Percentiles rank a stretch among this genome's conserved stretches.
Evolutionary conservation across 2,329 filamentous ascomycete genomes (phyloP).

Genomic region (Colletotrichum navitas): DNA sequence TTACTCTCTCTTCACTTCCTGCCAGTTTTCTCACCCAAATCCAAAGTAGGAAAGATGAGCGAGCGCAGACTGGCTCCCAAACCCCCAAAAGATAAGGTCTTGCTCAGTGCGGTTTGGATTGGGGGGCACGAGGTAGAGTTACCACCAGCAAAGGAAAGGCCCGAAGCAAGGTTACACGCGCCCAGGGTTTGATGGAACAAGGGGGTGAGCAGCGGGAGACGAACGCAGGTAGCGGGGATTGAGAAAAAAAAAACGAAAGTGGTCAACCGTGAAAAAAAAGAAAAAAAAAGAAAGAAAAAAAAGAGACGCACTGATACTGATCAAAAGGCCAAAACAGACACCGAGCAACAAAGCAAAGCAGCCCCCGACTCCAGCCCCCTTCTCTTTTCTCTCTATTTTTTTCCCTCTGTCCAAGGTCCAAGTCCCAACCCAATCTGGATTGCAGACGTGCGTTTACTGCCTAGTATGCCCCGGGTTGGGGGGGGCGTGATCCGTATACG

Average conservation of each 20-base stretch:
- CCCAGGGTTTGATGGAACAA: not conserved
- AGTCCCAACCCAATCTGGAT: slow-evolving; percentile 7
- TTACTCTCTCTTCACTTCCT: not conserved
- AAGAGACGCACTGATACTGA: slow-evolving; percentile 12
- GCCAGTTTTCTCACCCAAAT: not conserved
- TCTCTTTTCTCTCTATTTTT: not conserved
- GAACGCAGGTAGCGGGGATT: not conserved
- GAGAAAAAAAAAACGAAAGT: not conserved
- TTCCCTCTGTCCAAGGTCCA: not conserved
- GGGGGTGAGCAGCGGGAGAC: not conserved
- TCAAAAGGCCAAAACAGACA: not conserved
- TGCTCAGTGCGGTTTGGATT: too few relatives aligned
- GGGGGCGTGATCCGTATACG: not conserved
- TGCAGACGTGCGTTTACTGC: not conserved
- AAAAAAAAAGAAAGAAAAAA: not conserved
- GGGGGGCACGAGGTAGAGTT: not conserved
- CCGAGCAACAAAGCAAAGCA: slow-evolving; percentile 34
- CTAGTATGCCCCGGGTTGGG: not conserved
- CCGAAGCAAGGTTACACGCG: not conserved
- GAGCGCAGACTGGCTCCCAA: not conserved
- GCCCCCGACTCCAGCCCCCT: not conserved
- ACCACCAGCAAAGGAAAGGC: not conserved
- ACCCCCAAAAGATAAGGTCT: slow-evolving; percentile 5
- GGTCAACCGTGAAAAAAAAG: too few relatives aligned
- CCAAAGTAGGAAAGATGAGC: not conserved